These are phyloP conservation scores for Cylindricascospora bacillispora DNA, from an alignment of 1,139 yeast genomes.

Conservation along the genomic window DNA sequence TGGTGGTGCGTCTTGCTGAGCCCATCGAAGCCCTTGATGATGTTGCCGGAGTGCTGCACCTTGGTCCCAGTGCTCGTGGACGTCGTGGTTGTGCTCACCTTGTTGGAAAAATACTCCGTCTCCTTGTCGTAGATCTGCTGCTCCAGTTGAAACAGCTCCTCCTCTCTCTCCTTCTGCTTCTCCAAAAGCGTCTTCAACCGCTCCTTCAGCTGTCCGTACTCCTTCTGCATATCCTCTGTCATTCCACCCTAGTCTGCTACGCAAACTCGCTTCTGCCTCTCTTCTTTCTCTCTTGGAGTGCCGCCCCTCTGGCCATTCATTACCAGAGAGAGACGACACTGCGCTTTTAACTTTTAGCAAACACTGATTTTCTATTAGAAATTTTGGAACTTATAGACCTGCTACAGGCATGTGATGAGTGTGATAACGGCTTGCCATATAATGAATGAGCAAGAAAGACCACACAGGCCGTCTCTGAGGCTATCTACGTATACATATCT, in stretches of 20 bases:
- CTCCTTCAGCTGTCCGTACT: constrained; percentile 57
- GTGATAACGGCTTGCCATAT: background rate
- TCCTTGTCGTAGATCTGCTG: constrained; percentile 77
- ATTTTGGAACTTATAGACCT: background rate
- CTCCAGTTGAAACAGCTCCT: constrained; percentile 50
- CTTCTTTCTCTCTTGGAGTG: too few species aligned
- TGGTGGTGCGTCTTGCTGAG: constrained; percentile 44
- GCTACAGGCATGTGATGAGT: background rate
- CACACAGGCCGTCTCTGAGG: too few species aligned
- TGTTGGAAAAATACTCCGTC: constrained; percentile 44
- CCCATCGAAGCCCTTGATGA: constrained; percentile 81
- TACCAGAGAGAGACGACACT: too few species aligned
- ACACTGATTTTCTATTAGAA: too few species aligned
- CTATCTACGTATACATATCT: too few species aligned
- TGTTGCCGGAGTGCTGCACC: constrained; percentile 49
- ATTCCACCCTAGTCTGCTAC: background rate
- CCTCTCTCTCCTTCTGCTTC: constrained; percentile 53
- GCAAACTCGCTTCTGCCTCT: too few species aligned
- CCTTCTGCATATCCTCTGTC: constrained; percentile 26
- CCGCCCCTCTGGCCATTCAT: too few species aligned
- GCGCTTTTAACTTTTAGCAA: too few species aligned
- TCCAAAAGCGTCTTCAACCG: constrained; percentile 54
- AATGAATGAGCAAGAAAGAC: too few species aligned
- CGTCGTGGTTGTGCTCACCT: constrained; percentile 3
- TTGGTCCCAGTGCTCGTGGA: constrained; percentile 6